phyloP scores from a whole-genome alignment of 2,329 filamentous ascomycete genomes.

The Aspergillus brunneoviolaceus region DNA sequence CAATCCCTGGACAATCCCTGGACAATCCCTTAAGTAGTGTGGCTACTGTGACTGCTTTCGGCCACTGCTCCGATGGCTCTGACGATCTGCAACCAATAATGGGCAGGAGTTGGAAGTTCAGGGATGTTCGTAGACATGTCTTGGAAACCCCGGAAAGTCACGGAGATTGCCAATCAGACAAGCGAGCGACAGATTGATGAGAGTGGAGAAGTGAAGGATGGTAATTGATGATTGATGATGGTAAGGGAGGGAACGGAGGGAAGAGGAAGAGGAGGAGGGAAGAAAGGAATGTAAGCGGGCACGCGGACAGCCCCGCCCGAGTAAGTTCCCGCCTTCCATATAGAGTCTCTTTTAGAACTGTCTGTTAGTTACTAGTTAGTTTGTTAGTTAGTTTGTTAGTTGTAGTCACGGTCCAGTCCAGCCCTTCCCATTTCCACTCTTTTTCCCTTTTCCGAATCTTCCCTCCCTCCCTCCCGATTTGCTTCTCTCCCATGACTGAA shows the following conservation, averaged over 20 bases:
- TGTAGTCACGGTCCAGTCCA: not conserved
- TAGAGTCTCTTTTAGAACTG: too few relatives aligned
- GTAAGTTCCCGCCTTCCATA: not conserved
- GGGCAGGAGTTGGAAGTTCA: not conserved
- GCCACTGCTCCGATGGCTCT: conserved; percentile 9
- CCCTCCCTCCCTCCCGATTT: too few relatives aligned
- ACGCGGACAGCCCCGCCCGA: not conserved
- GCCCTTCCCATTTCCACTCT: not conserved
- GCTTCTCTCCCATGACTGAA: too few relatives aligned
- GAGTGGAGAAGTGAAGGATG: not conserved
- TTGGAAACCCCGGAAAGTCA: not conserved
- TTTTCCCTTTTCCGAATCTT: not conserved
- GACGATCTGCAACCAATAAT: not conserved
- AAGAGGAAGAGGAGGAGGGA: too few relatives aligned
- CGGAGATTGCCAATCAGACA: not conserved
- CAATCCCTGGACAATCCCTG: not conserved
- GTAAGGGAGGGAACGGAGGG: not conserved
- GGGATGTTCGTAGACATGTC: not conserved
- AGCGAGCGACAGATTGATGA: too few relatives aligned
- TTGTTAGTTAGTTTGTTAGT: not conserved
- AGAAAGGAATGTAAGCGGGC: not conserved
- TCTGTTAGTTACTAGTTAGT: too few relatives aligned
- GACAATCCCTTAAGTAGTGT: not conserved
- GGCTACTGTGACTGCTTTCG: conserved; percentile 11
- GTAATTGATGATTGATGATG: not conserved